Percentiles rank a stretch among this genome's conserved stretches.
Evolutionary conservation across 2,329 filamentous ascomycete species (phyloP).

Genomic region (Trichoderma afroharzianum): DNA sequence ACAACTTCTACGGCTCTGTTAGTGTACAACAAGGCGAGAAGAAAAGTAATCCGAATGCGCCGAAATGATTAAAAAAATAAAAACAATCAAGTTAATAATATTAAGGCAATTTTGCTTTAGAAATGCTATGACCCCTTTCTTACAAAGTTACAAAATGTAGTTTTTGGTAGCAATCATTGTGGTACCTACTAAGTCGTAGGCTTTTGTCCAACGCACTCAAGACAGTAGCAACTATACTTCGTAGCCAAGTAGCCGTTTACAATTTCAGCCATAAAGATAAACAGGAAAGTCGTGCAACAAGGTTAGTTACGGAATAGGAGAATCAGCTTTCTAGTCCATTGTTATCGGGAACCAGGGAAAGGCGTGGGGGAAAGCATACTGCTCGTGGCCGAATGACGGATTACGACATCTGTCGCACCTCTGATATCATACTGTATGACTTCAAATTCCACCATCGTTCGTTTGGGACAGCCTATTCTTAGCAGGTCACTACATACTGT

Average conservation of each 20-base stretch:
- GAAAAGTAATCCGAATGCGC: neutral
- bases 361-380: neutral
- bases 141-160: too few relatives aligned
- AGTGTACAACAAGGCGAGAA: neutral
- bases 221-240: neutral
- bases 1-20: neutral
- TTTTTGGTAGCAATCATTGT: neutral
- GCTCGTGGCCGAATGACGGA: neutral
- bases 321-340: neutral
- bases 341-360: neutral
- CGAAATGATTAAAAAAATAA: neutral
- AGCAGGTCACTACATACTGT: neutral
- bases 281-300: neutral
- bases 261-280: neutral
- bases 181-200: neutral
- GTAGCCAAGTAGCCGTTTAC: neutral
- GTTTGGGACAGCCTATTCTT: neutral
- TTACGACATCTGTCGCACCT: neutral
- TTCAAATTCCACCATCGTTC: neutral
- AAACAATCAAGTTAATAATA: neutral
- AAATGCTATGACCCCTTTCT: neutral
- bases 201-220: neutral
- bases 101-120: neutral
- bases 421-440: neutral
- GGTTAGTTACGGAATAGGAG: neutral